Base-by-base conservation (phyloP, 208 protist species). In the Acanthamoeba rhysodes region DNA sequence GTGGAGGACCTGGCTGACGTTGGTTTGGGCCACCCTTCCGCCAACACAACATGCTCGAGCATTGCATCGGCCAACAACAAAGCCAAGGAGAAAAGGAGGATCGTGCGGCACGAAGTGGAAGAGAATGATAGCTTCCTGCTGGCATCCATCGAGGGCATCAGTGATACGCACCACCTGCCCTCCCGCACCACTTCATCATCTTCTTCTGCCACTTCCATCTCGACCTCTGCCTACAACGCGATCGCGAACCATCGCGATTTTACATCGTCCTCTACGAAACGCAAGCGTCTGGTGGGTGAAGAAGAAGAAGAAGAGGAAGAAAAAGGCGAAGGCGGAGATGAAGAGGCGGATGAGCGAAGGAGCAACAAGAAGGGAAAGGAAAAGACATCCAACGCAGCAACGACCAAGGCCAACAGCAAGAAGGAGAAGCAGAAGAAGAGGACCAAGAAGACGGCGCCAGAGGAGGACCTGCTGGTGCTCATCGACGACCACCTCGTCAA, bases 381-480 rank as follows among this genome's bases (percentile, higher is more conserved):
- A 74, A 29, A 74, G 34, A 20, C 55, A 76, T 10, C 7, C 16
- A 34, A 68, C 1, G 22, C 6, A 41, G 18, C 82, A 90, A 62
- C 0, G 82, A 87, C 16, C 22, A 50, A 87, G 57, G n/a, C 10
- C 48, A 12, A 68, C 53, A 90, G n/a, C 53, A 32, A 90, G 12
- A 74, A 64, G n/a, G 29, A 68, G 55, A 3, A 68, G 55, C 37
- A 20, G 27, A 12, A 32, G 4, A 55, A 59, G 80, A 64, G 34
- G 85, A 74, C 68, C 53, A 64, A 27, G 64, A 66, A 92, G 64
- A 74, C 29, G 55, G 85, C 8, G 41, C 64, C 55, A 1, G 85
- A 76, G 85, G 85, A 74, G 6, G 85, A 92, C 85, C 8, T 92
- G 64, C 16, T 76, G 85, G 64, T 92, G 55, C 85, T 92, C 55